phyloP scores from a whole-genome alignment of 306 rosid genomes.

The Dalbergia cultrata region DNA sequence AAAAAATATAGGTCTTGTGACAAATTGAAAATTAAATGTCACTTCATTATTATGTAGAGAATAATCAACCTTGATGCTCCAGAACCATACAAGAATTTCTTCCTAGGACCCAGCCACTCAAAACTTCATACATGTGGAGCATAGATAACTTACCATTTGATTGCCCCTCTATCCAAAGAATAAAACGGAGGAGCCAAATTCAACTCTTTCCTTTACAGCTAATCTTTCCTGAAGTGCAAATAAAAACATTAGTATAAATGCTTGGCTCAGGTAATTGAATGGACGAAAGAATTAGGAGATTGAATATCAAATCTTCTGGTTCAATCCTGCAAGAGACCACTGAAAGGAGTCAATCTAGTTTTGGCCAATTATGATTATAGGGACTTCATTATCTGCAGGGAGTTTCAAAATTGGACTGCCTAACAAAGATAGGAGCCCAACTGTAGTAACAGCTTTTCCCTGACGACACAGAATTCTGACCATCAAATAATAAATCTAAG shows the following conservation, averaged over 20 bases:
- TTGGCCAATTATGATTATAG: slow-evolving; percentile 97
- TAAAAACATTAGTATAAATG: slow-evolving; percentile 24
- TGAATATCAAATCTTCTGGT: slow-evolving; percentile 43
- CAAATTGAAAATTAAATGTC: too few species aligned
- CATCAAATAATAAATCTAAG: slow-evolving; percentile 39
- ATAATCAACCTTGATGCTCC: too few species aligned
- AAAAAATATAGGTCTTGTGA: too few species aligned
- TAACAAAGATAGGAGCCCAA: slow-evolving; percentile 93
- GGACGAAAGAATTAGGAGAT: slow-evolving; percentile 2
- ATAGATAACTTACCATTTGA: slow-evolving; percentile 65
- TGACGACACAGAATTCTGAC: slow-evolving; percentile 74
- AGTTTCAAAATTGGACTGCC: slow-evolving; percentile 94
- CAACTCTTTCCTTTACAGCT: slow-evolving; percentile 74
- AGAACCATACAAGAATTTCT: too few species aligned
- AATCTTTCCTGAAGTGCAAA: slow-evolving; percentile 80
- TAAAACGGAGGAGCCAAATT: slow-evolving; percentile 77
- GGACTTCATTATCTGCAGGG: slow-evolving; percentile 80
- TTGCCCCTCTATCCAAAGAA: slow-evolving; percentile 95
- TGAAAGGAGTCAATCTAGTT: slow-evolving; percentile 98
- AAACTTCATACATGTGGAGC: slow-evolving; percentile 19
- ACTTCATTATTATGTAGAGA: too few species aligned
- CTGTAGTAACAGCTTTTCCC: slow-evolving; percentile 78
- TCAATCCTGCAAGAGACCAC: slow-evolving; percentile 96
- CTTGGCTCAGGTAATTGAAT: slow-evolving; percentile 21
- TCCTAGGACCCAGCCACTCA: not conserved